Evolutionary conservation across 345 rosid genomes (phyloP), one percentile per base, ranked within the genome.

Genomic region (Crucihimalaya himalaica): DNA sequence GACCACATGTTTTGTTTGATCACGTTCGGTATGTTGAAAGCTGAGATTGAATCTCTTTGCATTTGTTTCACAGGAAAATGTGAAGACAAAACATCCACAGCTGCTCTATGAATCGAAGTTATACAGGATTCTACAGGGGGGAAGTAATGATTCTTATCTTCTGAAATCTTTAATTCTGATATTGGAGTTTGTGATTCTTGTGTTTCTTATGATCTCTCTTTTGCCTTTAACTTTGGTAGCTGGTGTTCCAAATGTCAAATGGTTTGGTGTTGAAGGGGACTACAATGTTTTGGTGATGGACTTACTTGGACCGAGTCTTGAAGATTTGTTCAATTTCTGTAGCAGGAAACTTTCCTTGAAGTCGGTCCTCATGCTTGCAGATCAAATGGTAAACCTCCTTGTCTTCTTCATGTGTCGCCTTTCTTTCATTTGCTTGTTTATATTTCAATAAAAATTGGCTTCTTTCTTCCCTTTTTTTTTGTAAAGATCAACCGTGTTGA

Each of bases 301-400:
- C 46, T 79, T 87, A 70, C 84, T 87, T 16, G 91, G 91, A 29
- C 91, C 91, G 7, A 87, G 89, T 83, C 85, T 85, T 40, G 91
- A 87, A 78, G 91, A 87, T 74, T 60, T 85, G 43, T 85, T 87
- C 79, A 85, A 85, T 71, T 86, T 81, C 64, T 85, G 88, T 81
- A 82, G 77, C 58, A 63, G 91, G 62, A 87, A 87, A 80, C 77
- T 87, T 28, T 77, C 89, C 29, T 73, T 85, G 84, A 87, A 87
- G 81, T 82, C 91, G 0, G 91, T 85, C 4, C 74, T 87, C 53
- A 87, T 87, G 91, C 87, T 87, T 39, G 92, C 92, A 18, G 89
- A 87, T 81, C 92, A 87, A 79, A 67, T 85, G 73, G 92, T 85
- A 67, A 20, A 8, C 34, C 28, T 66, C 65, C 65, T 73, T 53